Evolutionary conservation across 106 monocot species (phyloP), one percentile per base, ranked within the genome.

Genomic region (Amphibolis antarctica): DNA sequence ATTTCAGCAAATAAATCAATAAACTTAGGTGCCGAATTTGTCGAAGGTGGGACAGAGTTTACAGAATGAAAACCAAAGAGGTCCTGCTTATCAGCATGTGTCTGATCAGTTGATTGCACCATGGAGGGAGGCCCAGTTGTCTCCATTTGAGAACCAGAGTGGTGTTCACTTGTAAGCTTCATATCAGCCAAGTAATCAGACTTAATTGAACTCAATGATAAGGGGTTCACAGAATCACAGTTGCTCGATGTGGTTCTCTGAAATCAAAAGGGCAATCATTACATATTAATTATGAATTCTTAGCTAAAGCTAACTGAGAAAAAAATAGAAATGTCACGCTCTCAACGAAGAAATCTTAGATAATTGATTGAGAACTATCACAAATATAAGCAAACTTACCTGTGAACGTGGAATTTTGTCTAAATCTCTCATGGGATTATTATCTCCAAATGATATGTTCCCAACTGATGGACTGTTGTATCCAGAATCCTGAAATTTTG

Each of bases 201-300:
- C 53, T 70, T 80, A 28, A 69, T 65, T 27, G 85, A 82, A 60
- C 76, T 78, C 15, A 63, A 4, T 67, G 79, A 75, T 5, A 55
- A 21, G 4, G 82, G 69, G 71, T 74, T 76, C 47, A 68, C 62
- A 44, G 81, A 82, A 65, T 79, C 83, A 74, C 85, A 63, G 61
- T 78, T 86, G 47, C 83, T 75, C 44, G 80, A 94, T 71, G 77
- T 72, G 59, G 70, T 76, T 79, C 76, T 84, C 94, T 94, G 23
- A 53, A 42, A 55, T n/a, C n/a, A n/a, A n/a, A n/a, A n/a, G n/a
- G n/a, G n/a, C n/a, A n/a, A n/a, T n/a, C n/a, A n/a, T n/a, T n/a
- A n/a, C n/a, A n/a, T n/a, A n/a, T n/a, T n/a, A n/a, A n/a, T n/a
- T n/a, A n/a, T n/a, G n/a, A n/a, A n/a, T n/a, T n/a, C n/a, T n/a